Evolutionary conservation across 768 basidiomycete species (phyloP).

Genomic region (Lactarius akahatsu): DNA sequence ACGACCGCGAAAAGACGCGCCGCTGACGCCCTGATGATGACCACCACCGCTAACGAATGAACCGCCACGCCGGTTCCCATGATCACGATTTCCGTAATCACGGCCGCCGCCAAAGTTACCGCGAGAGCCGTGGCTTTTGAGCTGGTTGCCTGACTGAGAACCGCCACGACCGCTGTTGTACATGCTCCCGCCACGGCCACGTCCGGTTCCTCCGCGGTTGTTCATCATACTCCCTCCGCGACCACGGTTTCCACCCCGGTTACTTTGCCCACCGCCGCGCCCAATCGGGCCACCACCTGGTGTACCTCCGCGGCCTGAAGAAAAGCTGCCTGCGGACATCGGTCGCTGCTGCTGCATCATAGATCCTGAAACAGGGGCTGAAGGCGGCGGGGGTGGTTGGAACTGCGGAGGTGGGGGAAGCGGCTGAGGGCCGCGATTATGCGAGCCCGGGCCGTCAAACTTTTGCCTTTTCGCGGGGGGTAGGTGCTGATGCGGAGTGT

Average conservation of each 20-base stretch:
- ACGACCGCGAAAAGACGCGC: conserved; percentile 52
- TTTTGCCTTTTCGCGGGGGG: conserved; percentile 91
- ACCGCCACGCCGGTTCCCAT: conserved; percentile 63
- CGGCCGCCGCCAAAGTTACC: conserved; percentile 60
- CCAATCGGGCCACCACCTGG: conserved; percentile 40
- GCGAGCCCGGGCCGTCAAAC: conserved; percentile 53
- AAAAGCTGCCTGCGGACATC: conserved; percentile 30
- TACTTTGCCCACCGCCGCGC: conserved; percentile 47
- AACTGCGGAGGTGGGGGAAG: conserved; percentile 68
- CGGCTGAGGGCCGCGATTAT: conserved; percentile 53
- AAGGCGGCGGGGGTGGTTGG: conserved; percentile 54
- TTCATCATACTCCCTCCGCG: conserved; percentile 53
- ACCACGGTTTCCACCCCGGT: conserved; percentile 42
- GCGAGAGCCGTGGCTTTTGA: conserved; percentile 64
- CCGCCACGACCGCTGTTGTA: conserved; percentile 46
- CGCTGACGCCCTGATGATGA: conserved; percentile 31
- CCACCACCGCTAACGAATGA: conserved; percentile 54
- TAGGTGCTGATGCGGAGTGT: conserved; percentile 73
- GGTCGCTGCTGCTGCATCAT: conserved; percentile 41
- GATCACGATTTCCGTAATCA: conserved; percentile 58
- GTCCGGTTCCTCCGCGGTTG: conserved; percentile 40
- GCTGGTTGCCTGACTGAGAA: conserved; percentile 43
- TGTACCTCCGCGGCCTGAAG: conserved; percentile 41
- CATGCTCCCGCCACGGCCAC: conserved; percentile 42
- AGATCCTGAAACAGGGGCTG: conserved; percentile 33